phyloP scores from a whole-genome alignment of 2,329 filamentous ascomycete genomes.

The Colletotrichum coccodes region DNA sequence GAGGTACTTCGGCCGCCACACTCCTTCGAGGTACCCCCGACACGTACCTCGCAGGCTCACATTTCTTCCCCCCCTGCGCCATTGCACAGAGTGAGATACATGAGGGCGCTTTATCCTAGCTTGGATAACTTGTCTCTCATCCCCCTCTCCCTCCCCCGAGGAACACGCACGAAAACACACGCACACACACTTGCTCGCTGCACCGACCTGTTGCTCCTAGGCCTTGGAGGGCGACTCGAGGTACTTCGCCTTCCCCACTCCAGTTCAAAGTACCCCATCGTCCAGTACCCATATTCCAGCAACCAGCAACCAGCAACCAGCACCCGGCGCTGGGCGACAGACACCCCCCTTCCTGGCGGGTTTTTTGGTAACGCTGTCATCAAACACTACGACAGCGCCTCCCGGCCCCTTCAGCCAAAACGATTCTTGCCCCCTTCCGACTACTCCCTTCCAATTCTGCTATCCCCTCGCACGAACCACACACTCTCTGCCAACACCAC shows the following conservation, averaged over 20 bases:
- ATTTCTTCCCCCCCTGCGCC: slow-evolving; percentile 11
- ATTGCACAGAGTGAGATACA: slow-evolving; percentile 23
- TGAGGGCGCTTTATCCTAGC: slow-evolving; percentile 24
- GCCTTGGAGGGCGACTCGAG: neutral
- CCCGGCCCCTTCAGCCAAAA: slow-evolving; percentile 33
- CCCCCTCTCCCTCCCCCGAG: neutral
- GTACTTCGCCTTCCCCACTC: neutral
- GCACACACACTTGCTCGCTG: neutral
- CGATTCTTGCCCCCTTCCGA: slow-evolving; percentile 34
- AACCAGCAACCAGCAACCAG: neutral
- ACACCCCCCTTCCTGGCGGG: slow-evolving; percentile 25
- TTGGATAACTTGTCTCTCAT: slow-evolving; percentile 20
- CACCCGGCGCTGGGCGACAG: neutral
- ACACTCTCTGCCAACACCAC: slow-evolving; percentile 25
- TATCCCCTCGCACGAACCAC: slow-evolving; percentile 33
- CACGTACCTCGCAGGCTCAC: slow-evolving; percentile 10
- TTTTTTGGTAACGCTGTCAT: slow-evolving; percentile 34
- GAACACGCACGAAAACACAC: neutral
- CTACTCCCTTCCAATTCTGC: slow-evolving; percentile 31
- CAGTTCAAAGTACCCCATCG: neutral
- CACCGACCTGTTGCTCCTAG: neutral
- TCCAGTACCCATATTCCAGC: neutral
- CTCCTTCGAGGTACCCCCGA: neutral
- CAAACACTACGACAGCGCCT: slow-evolving; percentile 33
- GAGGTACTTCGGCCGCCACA: slow-evolving; percentile 20